Conservation (phyloP, 1,139 yeast species). For the Lodderomyces jiufengensis region DNA sequence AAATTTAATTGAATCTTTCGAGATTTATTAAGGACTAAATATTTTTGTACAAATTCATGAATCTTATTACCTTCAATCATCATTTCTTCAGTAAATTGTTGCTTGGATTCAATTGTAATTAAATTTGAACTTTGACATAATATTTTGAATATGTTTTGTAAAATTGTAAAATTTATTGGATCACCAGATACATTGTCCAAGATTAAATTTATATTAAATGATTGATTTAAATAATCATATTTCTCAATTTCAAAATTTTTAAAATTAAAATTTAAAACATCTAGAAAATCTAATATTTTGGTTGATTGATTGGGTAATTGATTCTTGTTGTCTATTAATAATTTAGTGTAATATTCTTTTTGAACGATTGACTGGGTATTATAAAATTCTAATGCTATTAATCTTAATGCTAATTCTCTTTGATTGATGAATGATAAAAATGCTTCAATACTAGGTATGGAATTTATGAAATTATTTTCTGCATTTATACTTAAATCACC, state of each 20-base stretch:
- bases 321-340: constrained; percentile 45
- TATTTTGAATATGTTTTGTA: constrained; percentile 22
- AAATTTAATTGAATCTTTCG: constrained; percentile 55
- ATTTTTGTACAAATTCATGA: constrained; percentile 38
- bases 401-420: constrained; percentile 60
- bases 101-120: constrained; percentile 19
- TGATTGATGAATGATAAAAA: constrained; percentile 60
- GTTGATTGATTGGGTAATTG: constrained; percentile 53
- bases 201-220: constrained; percentile 28
- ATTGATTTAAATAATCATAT: constrained; percentile 37
- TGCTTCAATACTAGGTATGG: constrained; percentile 43
- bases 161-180: constrained; percentile 19
- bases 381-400: constrained; percentile 71
- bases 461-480: constrained; percentile 32
- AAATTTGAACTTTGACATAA: constrained; percentile 23
- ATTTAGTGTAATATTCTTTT: constrained; percentile 49
- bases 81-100: constrained; percentile 23
- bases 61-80: constrained; percentile 27
- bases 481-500: constrained; percentile 28
- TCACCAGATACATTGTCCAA: constrained; percentile 22
- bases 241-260: constrained; percentile 35
- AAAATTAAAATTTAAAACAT: constrained; percentile 58
- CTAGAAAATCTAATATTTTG: constrained; percentile 63
- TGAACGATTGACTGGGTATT: constrained; percentile 47
- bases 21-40: constrained; percentile 43